Conservation (phyloP, 2,329 filamentous ascomycete species). For the Aspergillus chevalieri region DNA sequence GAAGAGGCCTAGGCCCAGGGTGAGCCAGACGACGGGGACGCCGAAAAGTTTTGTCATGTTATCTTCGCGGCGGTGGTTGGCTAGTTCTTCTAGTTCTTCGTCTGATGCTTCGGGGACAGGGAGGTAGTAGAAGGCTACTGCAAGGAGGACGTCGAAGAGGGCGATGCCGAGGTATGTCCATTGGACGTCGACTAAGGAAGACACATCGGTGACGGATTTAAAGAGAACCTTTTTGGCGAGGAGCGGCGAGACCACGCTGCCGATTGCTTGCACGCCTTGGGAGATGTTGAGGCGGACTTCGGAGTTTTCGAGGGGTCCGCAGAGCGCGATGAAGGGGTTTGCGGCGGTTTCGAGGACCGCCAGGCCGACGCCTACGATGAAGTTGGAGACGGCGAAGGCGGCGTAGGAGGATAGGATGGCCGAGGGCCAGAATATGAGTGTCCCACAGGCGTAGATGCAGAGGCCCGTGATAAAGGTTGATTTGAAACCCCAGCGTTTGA, state of each 20-base stretch:
- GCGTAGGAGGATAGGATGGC: conserved; percentile 57
- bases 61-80: conserved; percentile 46
- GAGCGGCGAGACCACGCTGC: conserved; percentile 54
- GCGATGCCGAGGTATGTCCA: conserved; percentile 61
- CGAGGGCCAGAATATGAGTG: conserved; percentile 59
- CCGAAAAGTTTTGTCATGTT: conserved; percentile 42
- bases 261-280: conserved; percentile 57
- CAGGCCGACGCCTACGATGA: conserved; percentile 56
- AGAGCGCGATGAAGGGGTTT: conserved; percentile 58
- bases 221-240: conserved; percentile 56
- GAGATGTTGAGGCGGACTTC: conserved; percentile 57
- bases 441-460: conserved; percentile 57
- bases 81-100: conserved; percentile 52
- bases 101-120: conserved; percentile 59
- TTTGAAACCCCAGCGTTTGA: conserved; percentile 58
- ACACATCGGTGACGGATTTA: conserved; percentile 41
- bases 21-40: conserved; percentile 51
- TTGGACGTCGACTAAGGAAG: conserved; percentile 54
- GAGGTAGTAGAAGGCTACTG: conserved; percentile 55
- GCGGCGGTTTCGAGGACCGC: conserved; percentile 56
- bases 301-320: conserved; percentile 54
- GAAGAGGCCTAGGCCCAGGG: conserved; percentile 49
- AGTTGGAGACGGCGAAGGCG: conserved; percentile 57
- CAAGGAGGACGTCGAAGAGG: conserved; percentile 54
- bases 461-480: conserved; percentile 56